These are phyloP conservation scores for Kwoniella mangroviensis DNA, from an alignment of 768 basidiomycete species.

Conservation along the genomic window DNA sequence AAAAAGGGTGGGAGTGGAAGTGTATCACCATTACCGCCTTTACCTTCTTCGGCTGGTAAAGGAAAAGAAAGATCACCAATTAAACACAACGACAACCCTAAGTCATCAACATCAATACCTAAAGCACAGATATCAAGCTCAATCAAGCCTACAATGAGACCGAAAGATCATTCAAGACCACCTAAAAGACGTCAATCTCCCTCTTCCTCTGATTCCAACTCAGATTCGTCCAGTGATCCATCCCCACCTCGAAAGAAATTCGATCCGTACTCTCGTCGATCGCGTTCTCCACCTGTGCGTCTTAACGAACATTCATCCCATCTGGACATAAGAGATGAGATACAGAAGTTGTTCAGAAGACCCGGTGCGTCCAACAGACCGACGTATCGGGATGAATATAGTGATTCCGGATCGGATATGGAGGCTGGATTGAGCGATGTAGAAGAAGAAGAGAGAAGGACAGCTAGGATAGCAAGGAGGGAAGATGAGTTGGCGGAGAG, in stretches of 20 bases:
- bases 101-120: not conserved
- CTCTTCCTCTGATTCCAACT: slow-evolving; percentile 14
- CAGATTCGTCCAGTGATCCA: not conserved
- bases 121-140: not conserved
- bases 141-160: not conserved
- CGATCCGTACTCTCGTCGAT: slow-evolving; percentile 3
- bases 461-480: slow-evolving; percentile 43
- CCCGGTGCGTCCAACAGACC: slow-evolving; percentile 28
- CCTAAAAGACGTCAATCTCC: slow-evolving; percentile 16
- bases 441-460: slow-evolving; percentile 44
- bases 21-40: not conserved
- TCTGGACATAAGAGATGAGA: slow-evolving; percentile 33
- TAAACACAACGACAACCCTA: not conserved
- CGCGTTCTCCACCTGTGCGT: slow-evolving; percentile 16
- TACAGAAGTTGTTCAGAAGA: slow-evolving; percentile 44
- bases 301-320: slow-evolving; percentile 21
- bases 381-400: slow-evolving; percentile 29
- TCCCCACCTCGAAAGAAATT: slow-evolving; percentile 4
- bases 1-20: slow-evolving; percentile 18
- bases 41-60: not conserved
- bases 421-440: slow-evolving; percentile 50
- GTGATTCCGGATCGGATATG: slow-evolving; percentile 44
- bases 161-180: not conserved
- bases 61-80: slow-evolving; percentile 6
- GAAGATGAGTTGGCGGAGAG: slow-evolving; percentile 48